Percentiles rank a stretch among this genome's conserved stretches.
These are phyloP conservation scores for Gossypium trilobum DNA, from an alignment of 441 rosid species.

Conservation along the genomic window DNA sequence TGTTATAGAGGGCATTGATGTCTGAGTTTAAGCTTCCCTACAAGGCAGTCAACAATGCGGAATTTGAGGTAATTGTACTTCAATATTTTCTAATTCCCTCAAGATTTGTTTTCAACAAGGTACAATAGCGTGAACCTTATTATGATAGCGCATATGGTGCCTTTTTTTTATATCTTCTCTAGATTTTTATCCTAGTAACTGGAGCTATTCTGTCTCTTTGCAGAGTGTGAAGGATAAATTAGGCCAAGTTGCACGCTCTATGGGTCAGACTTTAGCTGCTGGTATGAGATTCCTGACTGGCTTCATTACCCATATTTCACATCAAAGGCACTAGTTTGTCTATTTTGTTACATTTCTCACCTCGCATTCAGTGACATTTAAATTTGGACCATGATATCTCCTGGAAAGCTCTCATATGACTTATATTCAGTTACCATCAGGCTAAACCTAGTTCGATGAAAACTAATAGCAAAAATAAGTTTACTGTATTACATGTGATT, in stretches of 20 bases:
- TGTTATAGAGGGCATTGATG: constrained; percentile 45
- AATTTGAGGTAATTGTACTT: constrained; percentile 53
- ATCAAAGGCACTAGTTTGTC: neutral
- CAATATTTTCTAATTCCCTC: neutral
- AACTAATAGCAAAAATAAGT: neutral
- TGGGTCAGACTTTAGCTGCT: constrained; percentile 27
- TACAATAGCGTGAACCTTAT: neutral
- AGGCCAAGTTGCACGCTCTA: constrained; percentile 64
- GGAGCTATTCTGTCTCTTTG: constrained; percentile 6
- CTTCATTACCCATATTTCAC: neutral
- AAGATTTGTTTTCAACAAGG: neutral
- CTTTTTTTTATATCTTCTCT: neutral
- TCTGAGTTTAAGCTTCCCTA: constrained; percentile 66
- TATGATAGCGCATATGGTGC: neutral
- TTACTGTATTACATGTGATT: neutral
- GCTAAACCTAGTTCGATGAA: neutral
- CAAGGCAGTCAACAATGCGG: constrained; percentile 54
- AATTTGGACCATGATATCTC: neutral
- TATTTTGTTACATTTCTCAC: neutral
- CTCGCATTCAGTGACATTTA: neutral
- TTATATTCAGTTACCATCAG: neutral
- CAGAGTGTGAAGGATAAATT: constrained; percentile 65
- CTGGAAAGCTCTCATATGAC: neutral
- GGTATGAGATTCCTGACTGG: constrained; percentile 33
- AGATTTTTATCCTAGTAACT: neutral